Conservation (phyloP, 805 yeast genomes). For the Cyberlindnera galapagoensis region DNA sequence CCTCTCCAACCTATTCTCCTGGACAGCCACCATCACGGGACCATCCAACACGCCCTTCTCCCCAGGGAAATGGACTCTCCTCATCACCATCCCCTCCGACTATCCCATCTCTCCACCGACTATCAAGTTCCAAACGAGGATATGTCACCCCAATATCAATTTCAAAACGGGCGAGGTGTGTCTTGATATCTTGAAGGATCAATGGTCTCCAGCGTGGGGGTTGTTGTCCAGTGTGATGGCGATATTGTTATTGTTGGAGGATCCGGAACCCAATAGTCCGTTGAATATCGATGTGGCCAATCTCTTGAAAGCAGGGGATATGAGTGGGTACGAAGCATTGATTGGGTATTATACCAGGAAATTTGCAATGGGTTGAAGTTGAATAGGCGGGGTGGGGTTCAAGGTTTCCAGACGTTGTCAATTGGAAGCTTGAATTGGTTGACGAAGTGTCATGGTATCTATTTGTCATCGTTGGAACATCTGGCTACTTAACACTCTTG, state of each 20-base stretch:
- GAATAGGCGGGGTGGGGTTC: too few relatives aligned
- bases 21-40: conserved; percentile 48
- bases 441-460: too few relatives aligned
- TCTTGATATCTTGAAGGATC: conserved; percentile 50
- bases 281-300: conserved; percentile 66
- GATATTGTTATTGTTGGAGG: conserved; percentile 46
- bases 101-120: conserved; percentile 60
- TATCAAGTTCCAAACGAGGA: conserved; percentile 36
- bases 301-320: conserved; percentile 42
- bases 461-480: too few relatives aligned
- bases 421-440: too few relatives aligned
- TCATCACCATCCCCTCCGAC: conserved; percentile 35
- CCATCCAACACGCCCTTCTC: conserved; percentile 47
- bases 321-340: conserved; percentile 34
- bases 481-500: too few relatives aligned
- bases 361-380: conserved; percentile 11
- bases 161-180: conserved; percentile 62
- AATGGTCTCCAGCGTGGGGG: conserved; percentile 77
- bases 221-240: conserved; percentile 50
- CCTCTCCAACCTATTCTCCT: conserved; percentile 38
- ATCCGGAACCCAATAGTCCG: conserved; percentile 70
- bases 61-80: conserved; percentile 45
- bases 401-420: too few relatives aligned
- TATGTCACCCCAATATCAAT: conserved; percentile 45
- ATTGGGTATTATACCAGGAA: conserved; percentile 33